Conservation (phyloP, 177 flowering plant genomes). For the Telopea speciosissima region DNA sequence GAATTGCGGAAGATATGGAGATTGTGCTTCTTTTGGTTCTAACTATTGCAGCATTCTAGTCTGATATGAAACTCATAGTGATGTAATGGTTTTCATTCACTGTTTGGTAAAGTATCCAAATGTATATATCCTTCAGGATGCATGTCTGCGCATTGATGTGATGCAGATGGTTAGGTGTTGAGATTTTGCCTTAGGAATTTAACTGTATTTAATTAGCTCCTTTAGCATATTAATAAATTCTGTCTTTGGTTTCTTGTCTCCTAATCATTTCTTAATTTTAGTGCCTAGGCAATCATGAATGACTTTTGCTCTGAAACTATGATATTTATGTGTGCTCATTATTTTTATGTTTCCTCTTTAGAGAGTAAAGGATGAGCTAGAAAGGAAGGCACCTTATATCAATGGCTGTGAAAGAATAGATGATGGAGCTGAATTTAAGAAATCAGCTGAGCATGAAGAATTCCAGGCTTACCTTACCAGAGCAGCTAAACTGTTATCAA, state of each 20-base stretch:
- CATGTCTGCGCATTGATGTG: background rate
- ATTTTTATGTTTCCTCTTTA: slow-evolving; percentile 14
- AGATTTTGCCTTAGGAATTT: too few species aligned
- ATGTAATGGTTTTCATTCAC: background rate
- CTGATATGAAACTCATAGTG: background rate
- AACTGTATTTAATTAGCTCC: background rate
- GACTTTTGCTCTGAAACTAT: background rate
- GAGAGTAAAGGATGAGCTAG: slow-evolving; percentile 67
- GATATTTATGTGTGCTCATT: background rate
- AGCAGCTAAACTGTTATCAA: slow-evolving; percentile 31
- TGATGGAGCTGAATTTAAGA: slow-evolving; percentile 22
- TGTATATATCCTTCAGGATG: background rate
- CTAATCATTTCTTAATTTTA: too few species aligned
- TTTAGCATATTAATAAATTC: background rate
- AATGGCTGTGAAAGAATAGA: slow-evolving; percentile 20
- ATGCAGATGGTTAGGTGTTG: background rate
- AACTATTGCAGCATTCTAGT: too few species aligned
- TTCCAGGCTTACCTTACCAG: slow-evolving; percentile 44
- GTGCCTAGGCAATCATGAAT: background rate
- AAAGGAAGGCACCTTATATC: slow-evolving; percentile 30
- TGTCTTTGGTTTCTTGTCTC: background rate
- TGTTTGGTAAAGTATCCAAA: background rate
- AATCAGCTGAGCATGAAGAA: slow-evolving; percentile 48
- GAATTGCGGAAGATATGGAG: background rate
- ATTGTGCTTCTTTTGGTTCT: background rate